phyloP scores from a whole-genome alignment of 116 monocot genomes.

The Zostera marina region DNA sequence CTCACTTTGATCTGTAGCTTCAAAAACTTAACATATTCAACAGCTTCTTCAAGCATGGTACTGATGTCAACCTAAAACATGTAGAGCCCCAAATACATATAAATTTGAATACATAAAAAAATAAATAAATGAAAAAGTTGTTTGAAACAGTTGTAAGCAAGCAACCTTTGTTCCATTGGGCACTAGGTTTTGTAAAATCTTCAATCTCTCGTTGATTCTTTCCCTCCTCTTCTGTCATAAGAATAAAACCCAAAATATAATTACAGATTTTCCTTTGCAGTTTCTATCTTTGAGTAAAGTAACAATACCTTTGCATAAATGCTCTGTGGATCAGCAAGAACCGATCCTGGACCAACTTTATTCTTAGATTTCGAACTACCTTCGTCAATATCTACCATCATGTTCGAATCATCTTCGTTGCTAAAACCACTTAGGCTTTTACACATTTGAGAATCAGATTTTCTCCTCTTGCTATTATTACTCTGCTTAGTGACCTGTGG shows the following conservation, averaged over 20 bases:
- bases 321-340: conserved; percentile 74
- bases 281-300: background rate
- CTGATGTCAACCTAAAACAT: conserved; percentile 68
- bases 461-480: conserved; percentile 20
- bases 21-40: conserved; percentile 80
- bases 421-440: conserved; percentile 29
- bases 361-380: conserved; percentile 14
- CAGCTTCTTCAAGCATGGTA: conserved; percentile 93
- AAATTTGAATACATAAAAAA: too few relatives aligned
- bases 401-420: conserved; percentile 47
- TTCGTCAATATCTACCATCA: conserved; percentile 16
- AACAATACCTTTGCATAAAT: conserved; percentile 72
- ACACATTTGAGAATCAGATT: conserved; percentile 18
- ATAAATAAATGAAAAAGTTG: too few relatives aligned
- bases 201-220: conserved; percentile 72
- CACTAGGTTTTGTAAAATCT: conserved; percentile 52
- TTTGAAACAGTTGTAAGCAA: background rate
- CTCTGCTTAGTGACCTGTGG: conserved; percentile 13
- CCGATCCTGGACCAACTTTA: conserved; percentile 50
- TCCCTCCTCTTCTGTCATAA: conserved; percentile 59
- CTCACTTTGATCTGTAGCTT: conserved; percentile 90
- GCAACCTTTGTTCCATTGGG: conserved; percentile 88
- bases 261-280: background rate
- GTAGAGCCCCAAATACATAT: background rate
- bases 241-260: background rate